Percentiles rank a stretch among this genome's conserved stretches.
phyloP scores from a whole-genome alignment of 2,329 filamentous ascomycete species.

The Xylaria sp. region DNA sequence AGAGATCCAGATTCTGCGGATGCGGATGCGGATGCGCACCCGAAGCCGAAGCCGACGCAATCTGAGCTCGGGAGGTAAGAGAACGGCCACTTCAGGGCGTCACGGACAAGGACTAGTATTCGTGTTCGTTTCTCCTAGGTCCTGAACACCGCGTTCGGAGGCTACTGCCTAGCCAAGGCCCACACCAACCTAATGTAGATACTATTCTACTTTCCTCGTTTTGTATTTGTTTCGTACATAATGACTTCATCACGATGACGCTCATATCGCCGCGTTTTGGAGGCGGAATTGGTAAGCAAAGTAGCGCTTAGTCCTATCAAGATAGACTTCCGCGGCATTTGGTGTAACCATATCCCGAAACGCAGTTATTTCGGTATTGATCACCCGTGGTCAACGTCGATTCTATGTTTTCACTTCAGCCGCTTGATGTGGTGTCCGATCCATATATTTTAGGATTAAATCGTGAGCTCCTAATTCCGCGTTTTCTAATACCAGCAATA shows the following conservation, averaged over 20 bases:
- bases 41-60: no score
- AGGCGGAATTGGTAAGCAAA: constrained; percentile 21
- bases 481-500: no score
- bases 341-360: constrained; percentile 19
- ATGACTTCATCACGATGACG: constrained; percentile 2
- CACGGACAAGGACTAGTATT: no score
- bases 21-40: no score
- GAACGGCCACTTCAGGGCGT: no score
- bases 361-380: background rate
- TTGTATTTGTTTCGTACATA: constrained; percentile 11
- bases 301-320: constrained; percentile 1
- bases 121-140: no score
- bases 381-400: background rate
- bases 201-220: background rate
- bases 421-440: background rate
- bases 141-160: no score
- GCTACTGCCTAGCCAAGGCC: no score
- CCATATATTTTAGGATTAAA: background rate
- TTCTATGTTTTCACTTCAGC: background rate
- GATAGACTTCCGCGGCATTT: constrained; percentile 30
- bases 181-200: no score
- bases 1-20: no score
- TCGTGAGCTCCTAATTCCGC: background rate
- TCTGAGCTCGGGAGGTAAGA: no score
- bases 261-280: background rate